A percentile compares a stretch with the other conserved stretches of the same genome.
Evolutionary conservation across 257 asterid species (phyloP).

Genomic region (Eucommia ulmoides): DNA sequence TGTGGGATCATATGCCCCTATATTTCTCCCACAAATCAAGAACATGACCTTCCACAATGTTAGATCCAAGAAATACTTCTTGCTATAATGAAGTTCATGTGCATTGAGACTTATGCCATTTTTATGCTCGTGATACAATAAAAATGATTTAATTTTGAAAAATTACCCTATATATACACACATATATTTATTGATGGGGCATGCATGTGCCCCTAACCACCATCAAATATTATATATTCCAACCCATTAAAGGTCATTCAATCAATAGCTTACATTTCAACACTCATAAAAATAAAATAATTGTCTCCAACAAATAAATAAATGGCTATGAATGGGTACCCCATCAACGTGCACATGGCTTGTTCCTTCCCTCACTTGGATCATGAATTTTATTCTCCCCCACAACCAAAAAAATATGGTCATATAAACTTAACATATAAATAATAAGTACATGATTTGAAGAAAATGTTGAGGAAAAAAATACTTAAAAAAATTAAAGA

Average conservation of each 20-base stretch:
- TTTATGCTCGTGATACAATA: conserved; percentile 8
- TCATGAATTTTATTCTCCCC: conserved; percentile 13
- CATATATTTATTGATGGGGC: too few relatives aligned
- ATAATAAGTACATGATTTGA: conserved; percentile 26
- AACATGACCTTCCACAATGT: too few relatives aligned
- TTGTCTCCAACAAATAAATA: conserved; percentile 4
- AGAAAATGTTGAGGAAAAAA: conserved; percentile 21
- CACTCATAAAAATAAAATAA: conserved; percentile 14
- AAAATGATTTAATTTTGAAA: background rate
- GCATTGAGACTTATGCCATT: too few relatives aligned
- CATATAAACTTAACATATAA: conserved; percentile 9
- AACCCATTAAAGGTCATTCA: conserved; percentile 7
- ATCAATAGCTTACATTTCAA: conserved; percentile 9
- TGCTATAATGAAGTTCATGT: too few relatives aligned
- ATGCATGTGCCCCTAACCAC: conserved; percentile 41
- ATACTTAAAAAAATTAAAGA: background rate
- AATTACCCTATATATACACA: background rate
- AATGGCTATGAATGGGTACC: conserved; percentile 8
- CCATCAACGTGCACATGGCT: conserved; percentile 66
- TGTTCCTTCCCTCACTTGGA: conserved; percentile 34
- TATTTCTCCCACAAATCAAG: too few relatives aligned
- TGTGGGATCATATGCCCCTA: too few relatives aligned
- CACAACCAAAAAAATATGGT: conserved; percentile 22
- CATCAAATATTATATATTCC: conserved; percentile 19
- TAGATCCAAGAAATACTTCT: too few relatives aligned